Percentiles rank a stretch among this genome's conserved stretches.
phyloP scores from a whole-genome alignment of 1,139 yeast species.

The Nakaseomyces delphensis region DNA sequence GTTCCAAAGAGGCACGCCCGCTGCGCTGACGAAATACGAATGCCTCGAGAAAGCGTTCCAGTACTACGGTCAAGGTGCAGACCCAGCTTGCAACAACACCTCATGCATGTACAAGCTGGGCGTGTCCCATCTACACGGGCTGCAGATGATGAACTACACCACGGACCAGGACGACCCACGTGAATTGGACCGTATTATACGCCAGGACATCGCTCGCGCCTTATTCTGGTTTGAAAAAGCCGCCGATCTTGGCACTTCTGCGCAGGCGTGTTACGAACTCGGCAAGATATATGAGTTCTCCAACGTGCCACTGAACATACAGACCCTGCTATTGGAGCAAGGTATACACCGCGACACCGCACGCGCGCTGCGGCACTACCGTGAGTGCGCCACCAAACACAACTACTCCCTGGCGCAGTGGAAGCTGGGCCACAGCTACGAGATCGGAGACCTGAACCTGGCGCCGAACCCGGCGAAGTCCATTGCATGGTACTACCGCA shows the following conservation, averaged over 20 bases:
- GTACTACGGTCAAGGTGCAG: constrained; percentile 52
- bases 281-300: constrained; percentile 68
- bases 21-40: constrained; percentile 33
- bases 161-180: constrained; percentile 28
- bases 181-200: constrained; percentile 29
- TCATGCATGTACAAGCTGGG: constrained; percentile 65
- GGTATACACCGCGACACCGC: constrained; percentile 37
- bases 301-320: constrained; percentile 15
- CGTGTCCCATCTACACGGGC: constrained; percentile 49
- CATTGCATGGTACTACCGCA: constrained; percentile 71
- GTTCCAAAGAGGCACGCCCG: constrained; percentile 46
- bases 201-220: constrained; percentile 36
- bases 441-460: constrained; percentile 70
- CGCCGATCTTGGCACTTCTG: constrained; percentile 33
- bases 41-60: constrained; percentile 37
- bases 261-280: constrained; percentile 54
- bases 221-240: constrained; percentile 52
- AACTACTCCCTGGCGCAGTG: constrained; percentile 78
- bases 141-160: constrained; percentile 13
- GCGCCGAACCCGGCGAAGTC: constrained; percentile 61
- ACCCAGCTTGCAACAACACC: constrained; percentile 41
- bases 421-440: constrained; percentile 78
- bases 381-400: constrained; percentile 60
- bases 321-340: constrained; percentile 13
- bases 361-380: constrained; percentile 60